phyloP scores from a whole-genome alignment of 345 rosid genomes.

The Eucalyptus curtisii region DNA sequence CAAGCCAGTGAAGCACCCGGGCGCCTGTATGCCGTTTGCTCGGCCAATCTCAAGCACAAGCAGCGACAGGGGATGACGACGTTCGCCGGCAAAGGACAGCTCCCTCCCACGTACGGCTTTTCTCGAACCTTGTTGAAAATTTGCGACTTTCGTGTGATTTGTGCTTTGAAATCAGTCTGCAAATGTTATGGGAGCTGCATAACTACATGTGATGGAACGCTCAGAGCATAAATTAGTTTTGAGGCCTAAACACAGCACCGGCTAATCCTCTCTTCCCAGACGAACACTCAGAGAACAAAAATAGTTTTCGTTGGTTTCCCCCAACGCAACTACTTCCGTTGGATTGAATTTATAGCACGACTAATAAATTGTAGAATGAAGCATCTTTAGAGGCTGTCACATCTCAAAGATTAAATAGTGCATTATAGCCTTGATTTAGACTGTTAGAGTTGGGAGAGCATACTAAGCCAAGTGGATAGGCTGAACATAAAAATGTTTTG shows the following conservation, averaged over 20 bases:
- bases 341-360: not conserved
- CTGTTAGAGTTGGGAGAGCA: not conserved
- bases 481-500: not conserved
- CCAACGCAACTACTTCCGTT: not conserved
- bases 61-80: conserved; percentile 66
- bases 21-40: conserved; percentile 62
- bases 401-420: not conserved
- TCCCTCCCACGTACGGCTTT: conserved; percentile 24
- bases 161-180: not conserved
- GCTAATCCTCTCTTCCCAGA: not conserved
- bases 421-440: not conserved
- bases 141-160: not conserved
- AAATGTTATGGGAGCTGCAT: not conserved
- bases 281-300: not conserved
- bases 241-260: not conserved
- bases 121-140: not conserved
- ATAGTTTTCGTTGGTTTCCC: not conserved
- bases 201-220: not conserved
- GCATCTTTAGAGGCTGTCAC: not conserved
- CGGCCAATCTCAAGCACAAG: conserved; percentile 83
- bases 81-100: conserved; percentile 29
- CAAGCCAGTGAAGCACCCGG: conserved; percentile 74
- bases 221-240: not conserved
- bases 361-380: not conserved
- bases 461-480: not conserved